Evolutionary conservation across 2,329 filamentous ascomycete species (phyloP), one percentile per base, ranked within the genome.

Genomic region (Uncinocarpus reesii): DNA sequence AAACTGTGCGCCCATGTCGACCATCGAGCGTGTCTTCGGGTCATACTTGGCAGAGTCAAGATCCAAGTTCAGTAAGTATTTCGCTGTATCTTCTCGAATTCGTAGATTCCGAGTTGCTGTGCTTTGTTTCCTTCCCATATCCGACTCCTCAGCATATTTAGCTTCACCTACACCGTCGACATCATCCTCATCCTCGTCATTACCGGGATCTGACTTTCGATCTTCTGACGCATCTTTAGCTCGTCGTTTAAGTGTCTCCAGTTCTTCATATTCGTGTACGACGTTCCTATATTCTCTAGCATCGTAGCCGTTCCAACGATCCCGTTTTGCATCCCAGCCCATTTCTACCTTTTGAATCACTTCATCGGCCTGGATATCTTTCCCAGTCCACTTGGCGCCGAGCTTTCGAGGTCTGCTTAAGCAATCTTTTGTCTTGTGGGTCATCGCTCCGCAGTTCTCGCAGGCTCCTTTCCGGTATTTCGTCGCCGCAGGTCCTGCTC

Each of bases 231-330:
- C 69, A 16, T 67, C 68, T n/a, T 65, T 73, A 1, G 74, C 75
- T 41, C 70, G 71, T 38, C 72, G 73, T 53, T 72, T 81, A 53
- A 95, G 70, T 55, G 83, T 79, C 62, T 95, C 90, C 65, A 95
- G 72, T 62, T 90, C 79, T 53, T 92, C 83, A 65, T 85, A 95
- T 58, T 95, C 86, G 43, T 94, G 81, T 34, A 96, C 81, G n/a
- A 96, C 86, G 52, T 79, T 75, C 52, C 79, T 76, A 64, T 95
- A 96, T 65, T 96, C 86, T 55, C 78, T 80, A 1, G 88, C 73
- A 64, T 96, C 89, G 66, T 94, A 98, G n/a, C 90, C 90, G 62
- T 95, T 95, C 90, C 92, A 98, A 36, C 90, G 80, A 70, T 98
- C 92, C 57, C 92, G 78, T 72, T 98, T 98, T 18, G 92, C 92